Conservation (phyloP, 441 rosid genomes). For the Adansonia madagascariensis region DNA sequence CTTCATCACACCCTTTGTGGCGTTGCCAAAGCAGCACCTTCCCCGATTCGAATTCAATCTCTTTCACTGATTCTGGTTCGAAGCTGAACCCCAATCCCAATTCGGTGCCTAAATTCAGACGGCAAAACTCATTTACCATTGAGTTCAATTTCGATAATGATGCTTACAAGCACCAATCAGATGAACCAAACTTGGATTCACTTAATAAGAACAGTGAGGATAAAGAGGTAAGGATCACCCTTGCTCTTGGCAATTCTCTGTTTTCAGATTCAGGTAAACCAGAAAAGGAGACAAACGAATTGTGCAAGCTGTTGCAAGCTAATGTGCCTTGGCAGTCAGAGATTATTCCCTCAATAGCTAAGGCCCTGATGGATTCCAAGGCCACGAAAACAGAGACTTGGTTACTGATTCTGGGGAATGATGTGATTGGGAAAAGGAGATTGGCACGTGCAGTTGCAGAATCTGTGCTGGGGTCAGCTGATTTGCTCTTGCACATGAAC, state of each 20-base stretch:
- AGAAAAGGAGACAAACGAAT: constrained; percentile 35
- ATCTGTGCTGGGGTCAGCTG: constrained; percentile 54
- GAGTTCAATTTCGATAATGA: constrained; percentile 60
- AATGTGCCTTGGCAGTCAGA: constrained; percentile 80
- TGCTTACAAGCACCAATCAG: constrained; percentile 38
- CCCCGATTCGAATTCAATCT: constrained; percentile 50
- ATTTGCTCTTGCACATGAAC: constrained; percentile 51
- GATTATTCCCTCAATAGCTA: constrained; percentile 52
- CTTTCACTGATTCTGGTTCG: constrained; percentile 48
- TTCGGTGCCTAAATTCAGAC: constrained; percentile 65
- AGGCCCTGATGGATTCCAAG: constrained; percentile 44
- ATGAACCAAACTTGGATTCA: constrained; percentile 61
- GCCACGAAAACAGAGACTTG: constrained; percentile 47
- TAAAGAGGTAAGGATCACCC: constrained; percentile 69
- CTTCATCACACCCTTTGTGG: constrained; percentile 58
- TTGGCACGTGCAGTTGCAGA: constrained; percentile 71
- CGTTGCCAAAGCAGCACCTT: constrained; percentile 47
- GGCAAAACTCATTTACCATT: constrained; percentile 68
- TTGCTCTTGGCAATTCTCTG: constrained; percentile 64
- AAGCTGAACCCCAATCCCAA: constrained; percentile 42
- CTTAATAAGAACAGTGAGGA: constrained; percentile 52
- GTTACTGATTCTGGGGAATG: constrained; percentile 73
- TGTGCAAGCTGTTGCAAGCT: constrained; percentile 54
- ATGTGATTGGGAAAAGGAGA: constrained; percentile 68
- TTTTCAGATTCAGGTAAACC: constrained; percentile 43